Conservation (phyloP, 2,329 filamentous ascomycete species). For the Gremmenia infestans region DNA sequence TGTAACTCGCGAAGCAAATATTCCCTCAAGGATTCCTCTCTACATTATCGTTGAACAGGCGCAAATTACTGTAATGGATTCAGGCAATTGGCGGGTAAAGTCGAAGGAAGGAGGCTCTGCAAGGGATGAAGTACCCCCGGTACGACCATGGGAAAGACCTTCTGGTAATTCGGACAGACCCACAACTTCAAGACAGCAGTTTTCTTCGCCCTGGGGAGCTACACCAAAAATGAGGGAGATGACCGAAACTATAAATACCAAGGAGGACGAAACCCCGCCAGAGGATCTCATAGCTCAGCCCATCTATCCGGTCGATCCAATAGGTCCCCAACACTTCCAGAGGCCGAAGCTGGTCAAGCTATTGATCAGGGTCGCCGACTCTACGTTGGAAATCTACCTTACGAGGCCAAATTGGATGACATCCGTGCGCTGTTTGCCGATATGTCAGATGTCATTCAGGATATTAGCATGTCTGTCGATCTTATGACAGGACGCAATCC, state of each 20-base stretch:
- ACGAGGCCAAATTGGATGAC: constrained; percentile 47
- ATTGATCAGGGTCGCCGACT: constrained; percentile 34
- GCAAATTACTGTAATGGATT: constrained; percentile 15
- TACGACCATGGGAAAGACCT: neutral
- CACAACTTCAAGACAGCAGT: neutral
- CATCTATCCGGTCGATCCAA: neutral
- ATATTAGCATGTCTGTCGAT: constrained; percentile 65
- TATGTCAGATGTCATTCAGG: constrained; percentile 40
- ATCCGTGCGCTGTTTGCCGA: constrained; percentile 43
- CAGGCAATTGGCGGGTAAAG: constrained; percentile 25
- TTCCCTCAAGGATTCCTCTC: too few relatives aligned
- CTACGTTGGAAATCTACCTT: constrained; percentile 51
- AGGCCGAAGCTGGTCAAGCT: constrained; percentile 9
- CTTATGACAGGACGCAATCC: constrained; percentile 64
- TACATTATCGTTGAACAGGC: too few relatives aligned
- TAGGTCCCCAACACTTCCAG: neutral
- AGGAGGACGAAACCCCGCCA: constrained; percentile 1
- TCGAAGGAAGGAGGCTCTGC: constrained; percentile 1
- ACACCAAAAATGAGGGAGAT: neutral
- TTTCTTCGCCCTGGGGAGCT: neutral
- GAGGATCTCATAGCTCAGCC: neutral
- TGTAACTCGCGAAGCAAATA: too few relatives aligned
- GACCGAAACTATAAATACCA: neutral
- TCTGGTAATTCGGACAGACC: neutral
- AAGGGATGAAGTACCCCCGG: neutral